phyloP scores from a whole-genome alignment of 305 asterid genomes.

The Fraxinus sp. region DNA sequence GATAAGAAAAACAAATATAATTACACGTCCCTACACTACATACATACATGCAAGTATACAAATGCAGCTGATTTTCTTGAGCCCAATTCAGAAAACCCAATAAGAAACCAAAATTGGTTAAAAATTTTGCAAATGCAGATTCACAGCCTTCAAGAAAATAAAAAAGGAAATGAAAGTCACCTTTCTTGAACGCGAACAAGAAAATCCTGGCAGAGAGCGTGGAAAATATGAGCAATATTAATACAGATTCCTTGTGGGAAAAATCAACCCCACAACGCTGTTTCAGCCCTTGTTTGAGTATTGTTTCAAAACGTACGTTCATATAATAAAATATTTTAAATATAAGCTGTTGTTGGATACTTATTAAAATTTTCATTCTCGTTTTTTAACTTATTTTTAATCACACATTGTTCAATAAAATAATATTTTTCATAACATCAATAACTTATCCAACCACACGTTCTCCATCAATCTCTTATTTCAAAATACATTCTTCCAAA shows the following conservation, averaged over 20 bases:
- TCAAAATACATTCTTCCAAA: too few relatives aligned
- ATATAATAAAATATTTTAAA: too few relatives aligned
- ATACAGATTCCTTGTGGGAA: not conserved
- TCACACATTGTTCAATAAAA: too few relatives aligned
- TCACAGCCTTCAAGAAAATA: not conserved
- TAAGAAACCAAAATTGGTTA: not conserved
- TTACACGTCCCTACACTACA: not conserved
- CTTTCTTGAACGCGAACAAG: not conserved
- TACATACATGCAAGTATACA: not conserved
- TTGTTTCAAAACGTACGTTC: too few relatives aligned
- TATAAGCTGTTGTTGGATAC: too few relatives aligned
- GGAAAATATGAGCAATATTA: not conserved
- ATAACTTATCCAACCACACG: too few relatives aligned
- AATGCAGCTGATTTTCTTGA: not conserved
- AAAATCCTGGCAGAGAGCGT: not conserved
- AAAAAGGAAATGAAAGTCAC: not conserved
- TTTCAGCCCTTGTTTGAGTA: too few relatives aligned
- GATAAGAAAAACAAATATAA: too few relatives aligned
- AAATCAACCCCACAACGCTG: not conserved
- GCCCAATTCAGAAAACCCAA: not conserved
- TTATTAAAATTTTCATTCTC: too few relatives aligned
- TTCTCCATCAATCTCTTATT: too few relatives aligned
- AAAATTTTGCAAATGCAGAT: not conserved
- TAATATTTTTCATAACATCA: too few relatives aligned
- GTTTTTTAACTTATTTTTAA: too few relatives aligned